phyloP scores from a whole-genome alignment of 176 grass and related monocot species.

The Raddia guianensis region DNA sequence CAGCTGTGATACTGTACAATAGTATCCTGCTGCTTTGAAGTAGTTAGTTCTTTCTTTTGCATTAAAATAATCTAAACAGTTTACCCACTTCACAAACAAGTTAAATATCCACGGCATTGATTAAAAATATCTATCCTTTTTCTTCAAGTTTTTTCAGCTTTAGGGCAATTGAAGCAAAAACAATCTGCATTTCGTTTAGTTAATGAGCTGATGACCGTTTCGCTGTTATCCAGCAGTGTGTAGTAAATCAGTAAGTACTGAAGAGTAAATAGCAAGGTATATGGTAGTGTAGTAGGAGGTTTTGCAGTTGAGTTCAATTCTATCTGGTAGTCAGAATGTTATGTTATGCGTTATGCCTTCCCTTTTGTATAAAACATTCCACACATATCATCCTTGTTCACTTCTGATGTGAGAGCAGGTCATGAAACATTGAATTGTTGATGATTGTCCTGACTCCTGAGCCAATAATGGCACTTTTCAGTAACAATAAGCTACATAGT shows the following conservation, averaged over 20 bases:
- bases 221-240: not conserved
- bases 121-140: not conserved
- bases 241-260: not conserved
- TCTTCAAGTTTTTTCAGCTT: not conserved
- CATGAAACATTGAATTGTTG: not conserved
- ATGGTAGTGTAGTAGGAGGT: not conserved
- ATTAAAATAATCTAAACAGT: not conserved
- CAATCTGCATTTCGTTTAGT: not conserved
- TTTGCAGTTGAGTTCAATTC: constrained; percentile 2
- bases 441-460: not conserved
- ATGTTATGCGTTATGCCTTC: not conserved
- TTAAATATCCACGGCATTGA: not conserved
- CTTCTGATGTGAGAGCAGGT: not conserved
- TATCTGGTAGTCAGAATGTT: not conserved
- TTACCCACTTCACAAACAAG: not conserved
- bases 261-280: not conserved
- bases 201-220: not conserved
- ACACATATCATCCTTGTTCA: not conserved
- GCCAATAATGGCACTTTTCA: constrained; percentile 12
- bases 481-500: not conserved
- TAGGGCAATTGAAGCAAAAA: not conserved
- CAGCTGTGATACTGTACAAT: not conserved
- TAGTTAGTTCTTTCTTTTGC: constrained; percentile 14
- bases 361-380: not conserved
- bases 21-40: not conserved